Evolutionary conservation across 495 filamentous ascomycete genomes (phyloP), one percentile per base, ranked within the genome.

Genomic region (Penicillium goetzii): DNA sequence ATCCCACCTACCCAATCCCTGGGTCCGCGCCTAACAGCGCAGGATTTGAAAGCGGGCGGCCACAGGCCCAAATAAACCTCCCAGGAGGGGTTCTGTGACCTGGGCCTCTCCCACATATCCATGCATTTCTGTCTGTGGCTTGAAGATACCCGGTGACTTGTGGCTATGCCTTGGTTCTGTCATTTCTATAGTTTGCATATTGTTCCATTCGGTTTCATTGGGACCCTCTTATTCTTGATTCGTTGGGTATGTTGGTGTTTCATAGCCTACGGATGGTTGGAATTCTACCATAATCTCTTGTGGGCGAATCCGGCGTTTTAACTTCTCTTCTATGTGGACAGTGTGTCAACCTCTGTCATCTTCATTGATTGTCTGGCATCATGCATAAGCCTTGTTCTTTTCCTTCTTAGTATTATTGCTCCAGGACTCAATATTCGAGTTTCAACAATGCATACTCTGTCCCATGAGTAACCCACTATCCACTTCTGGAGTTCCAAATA

Each of bases 61-160:
- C 30, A 30, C 75, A 74, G 52, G 77, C 69, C 19, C 77, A 78
- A 59, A 80, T 79, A 57, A 79, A 79, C 55, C 59, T 82, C 28
- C 79, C 79, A 2, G 79, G 79, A 15, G 79, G 79, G 33, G 79
- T 82, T 55, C 51, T 82, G 57, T 82, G 66, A 80, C 60, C 47
- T 58, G 30, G 32, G n/a, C 17, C 10, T 1, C 45, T 15, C 3
- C 8, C 28, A 23, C n/a, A 45, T 34, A 19, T 6, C 30, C n/a
- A 61, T 62, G 65, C 56, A 65, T 63, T 62, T 54, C 53, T 62
- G 60, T 68, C 58, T 73, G 60, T 66, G 55, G 57, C 62, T 72
- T 74, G 67, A 41, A 71, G 72, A 76, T 74, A 77, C 72, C 72
- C 72, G 55, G 57, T 52, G 58, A 60, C 54, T 62, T 60, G 25